These are phyloP conservation scores for Phytophthora fragariae DNA, from an alignment of 352 stramenopile species.

Conservation along the genomic window DNA sequence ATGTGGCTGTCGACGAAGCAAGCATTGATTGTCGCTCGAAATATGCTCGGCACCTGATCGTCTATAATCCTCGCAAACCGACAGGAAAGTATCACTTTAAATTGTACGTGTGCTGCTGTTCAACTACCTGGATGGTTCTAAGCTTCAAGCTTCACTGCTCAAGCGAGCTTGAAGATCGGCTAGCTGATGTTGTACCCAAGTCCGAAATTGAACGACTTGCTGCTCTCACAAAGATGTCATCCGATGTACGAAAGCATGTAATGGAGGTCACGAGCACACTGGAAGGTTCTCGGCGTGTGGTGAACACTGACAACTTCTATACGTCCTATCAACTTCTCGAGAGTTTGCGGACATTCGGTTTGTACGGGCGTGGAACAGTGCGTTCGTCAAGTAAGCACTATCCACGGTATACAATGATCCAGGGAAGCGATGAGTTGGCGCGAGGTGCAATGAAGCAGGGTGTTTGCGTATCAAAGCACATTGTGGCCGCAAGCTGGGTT, in stretches of 20 bases:
- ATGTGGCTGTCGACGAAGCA: no score
- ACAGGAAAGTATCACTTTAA: constrained; percentile 18
- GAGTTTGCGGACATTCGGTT: no score
- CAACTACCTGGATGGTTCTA: constrained; percentile 1
- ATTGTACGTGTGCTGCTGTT: constrained; percentile 8
- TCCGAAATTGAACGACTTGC: background rate
- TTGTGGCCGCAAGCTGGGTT: no score
- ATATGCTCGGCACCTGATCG: background rate
- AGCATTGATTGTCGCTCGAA: background rate
- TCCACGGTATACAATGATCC: no score
- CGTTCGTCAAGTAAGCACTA: no score
- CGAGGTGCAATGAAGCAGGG: no score
- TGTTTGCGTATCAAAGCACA: no score
- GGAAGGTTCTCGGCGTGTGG: background rate
- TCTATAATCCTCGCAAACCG: background rate
- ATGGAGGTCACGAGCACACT: background rate
- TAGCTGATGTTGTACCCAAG: background rate
- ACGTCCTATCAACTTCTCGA: no score
- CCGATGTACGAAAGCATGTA: background rate
- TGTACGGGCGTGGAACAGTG: no score
- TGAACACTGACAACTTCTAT: no score
- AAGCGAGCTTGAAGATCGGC: background rate
- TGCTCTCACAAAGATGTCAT: background rate
- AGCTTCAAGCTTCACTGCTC: constrained; percentile 16
- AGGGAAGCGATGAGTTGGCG: no score